A percentile compares a stretch with the other conserved stretches of the same genome.
phyloP scores from a whole-genome alignment of 2,329 filamentous ascomycete genomes.

The Coleophoma cylindrospora region DNA sequence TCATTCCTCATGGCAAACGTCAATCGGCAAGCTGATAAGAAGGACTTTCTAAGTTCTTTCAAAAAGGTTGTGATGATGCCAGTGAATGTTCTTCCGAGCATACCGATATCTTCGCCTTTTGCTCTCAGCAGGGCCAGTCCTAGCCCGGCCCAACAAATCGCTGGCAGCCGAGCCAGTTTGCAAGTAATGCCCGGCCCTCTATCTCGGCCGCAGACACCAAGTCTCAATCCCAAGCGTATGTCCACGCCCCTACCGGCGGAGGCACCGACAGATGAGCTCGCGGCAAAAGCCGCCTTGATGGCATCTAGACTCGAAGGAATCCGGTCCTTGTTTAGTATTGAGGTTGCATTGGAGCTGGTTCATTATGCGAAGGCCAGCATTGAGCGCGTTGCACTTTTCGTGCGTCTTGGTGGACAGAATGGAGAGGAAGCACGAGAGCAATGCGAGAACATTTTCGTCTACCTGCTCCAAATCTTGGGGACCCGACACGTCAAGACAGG shows the following conservation, averaged over 20 bases:
- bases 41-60: constrained; percentile 93
- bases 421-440: constrained; percentile 83
- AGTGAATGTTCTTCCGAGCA: constrained; percentile 78
- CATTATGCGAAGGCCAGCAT: constrained; percentile 84
- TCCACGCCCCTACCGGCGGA: constrained; percentile 44
- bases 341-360: constrained; percentile 85
- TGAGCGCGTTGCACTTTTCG: constrained; percentile 79
- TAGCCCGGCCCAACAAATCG: constrained; percentile 13
- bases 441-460: constrained; percentile 84
- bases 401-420: constrained; percentile 71
- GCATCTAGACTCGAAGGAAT: constrained; percentile 92
- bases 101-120: constrained; percentile 56
- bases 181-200: constrained; percentile 21
- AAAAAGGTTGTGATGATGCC: constrained; percentile 99
- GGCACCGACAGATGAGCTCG: constrained; percentile 83
- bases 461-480: constrained; percentile 77
- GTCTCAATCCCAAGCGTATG: constrained; percentile 25
- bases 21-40: constrained; percentile 91
- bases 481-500: constrained; percentile 85
- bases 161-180: constrained; percentile 18
- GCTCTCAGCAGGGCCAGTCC: constrained; percentile 31
- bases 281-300: constrained; percentile 97
- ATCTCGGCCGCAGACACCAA: constrained; percentile 47
- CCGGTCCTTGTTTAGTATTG: constrained; percentile 90
- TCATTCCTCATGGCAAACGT: constrained; percentile 95